Percentiles rank a stretch among this genome's conserved stretches.
Evolutionary conservation across 1,139 yeast genomes (phyloP).

Genomic region (Suhomyces panamericanus): DNA sequence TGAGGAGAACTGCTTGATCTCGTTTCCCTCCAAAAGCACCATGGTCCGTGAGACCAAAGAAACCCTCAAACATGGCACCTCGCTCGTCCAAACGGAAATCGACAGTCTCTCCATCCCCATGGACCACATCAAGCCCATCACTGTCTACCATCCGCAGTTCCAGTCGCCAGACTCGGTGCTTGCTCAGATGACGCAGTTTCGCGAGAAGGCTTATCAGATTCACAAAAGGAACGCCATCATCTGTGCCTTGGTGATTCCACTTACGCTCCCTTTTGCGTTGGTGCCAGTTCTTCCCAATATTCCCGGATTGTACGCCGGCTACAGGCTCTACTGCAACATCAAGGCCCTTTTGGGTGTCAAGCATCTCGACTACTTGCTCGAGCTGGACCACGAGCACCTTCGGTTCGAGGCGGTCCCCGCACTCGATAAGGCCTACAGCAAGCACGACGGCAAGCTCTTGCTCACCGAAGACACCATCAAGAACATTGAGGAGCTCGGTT

Average conservation of each 20-base stretch:
- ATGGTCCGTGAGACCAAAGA: constrained; percentile 49
- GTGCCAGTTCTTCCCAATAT: constrained; percentile 89
- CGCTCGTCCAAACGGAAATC: constrained; percentile 34
- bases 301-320: constrained; percentile 88
- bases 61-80: constrained; percentile 8
- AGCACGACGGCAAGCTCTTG: constrained; percentile 22
- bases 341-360: constrained; percentile 77
- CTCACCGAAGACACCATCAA: constrained; percentile 36
- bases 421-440: constrained; percentile 23
- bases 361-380: constrained; percentile 58
- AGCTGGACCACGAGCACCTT: constrained; percentile 28
- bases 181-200: constrained; percentile 32
- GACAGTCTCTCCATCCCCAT: constrained; percentile 29
- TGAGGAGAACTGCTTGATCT: constrained; percentile 51
- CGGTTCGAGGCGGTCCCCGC: constrained; percentile 22
- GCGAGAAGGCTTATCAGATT: constrained; percentile 26
- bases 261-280: constrained; percentile 77
- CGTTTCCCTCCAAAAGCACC: constrained; percentile 50
- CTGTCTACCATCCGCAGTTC: constrained; percentile 43
- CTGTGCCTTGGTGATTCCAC: constrained; percentile 67
- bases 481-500: constrained; percentile 29
- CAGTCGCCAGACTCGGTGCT: constrained; percentile 36
- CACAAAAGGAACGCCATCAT: constrained; percentile 38
- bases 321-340: constrained; percentile 80
- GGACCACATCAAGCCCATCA: constrained; percentile 42